Conservation (phyloP, 257 asterid genomes). For the Ajuga chamaepitys region DNA sequence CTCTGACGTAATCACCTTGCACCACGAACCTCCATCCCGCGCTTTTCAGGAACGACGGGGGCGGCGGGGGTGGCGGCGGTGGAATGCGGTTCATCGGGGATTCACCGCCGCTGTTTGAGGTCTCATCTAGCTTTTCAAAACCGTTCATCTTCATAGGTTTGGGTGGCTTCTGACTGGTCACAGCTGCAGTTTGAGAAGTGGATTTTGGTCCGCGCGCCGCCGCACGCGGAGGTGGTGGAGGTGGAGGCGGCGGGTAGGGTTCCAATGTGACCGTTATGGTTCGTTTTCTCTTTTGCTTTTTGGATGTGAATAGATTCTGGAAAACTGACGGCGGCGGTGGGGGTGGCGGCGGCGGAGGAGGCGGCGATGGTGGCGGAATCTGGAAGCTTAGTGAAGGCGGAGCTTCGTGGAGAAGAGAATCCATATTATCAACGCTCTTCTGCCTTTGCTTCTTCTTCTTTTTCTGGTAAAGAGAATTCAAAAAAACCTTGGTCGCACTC, state of each 20-base stretch:
- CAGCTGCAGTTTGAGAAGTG: conserved; percentile 11
- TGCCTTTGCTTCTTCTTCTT: conserved; percentile 73
- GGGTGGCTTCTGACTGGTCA: conserved; percentile 14
- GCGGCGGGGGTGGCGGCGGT: conserved; percentile 83
- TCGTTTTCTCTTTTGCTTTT: conserved; percentile 51
- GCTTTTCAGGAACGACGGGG: conserved; percentile 50
- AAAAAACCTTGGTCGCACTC: conserved; percentile 64
- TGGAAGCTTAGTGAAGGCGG: conserved; percentile 35
- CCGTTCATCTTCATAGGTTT: conserved; percentile 19
- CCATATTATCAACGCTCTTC: conserved; percentile 58
- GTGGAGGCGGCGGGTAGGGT: conserved; percentile 15
- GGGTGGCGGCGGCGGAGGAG: conserved; percentile 46
- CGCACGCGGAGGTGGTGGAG: conserved; percentile 21
- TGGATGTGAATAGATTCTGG: conserved; percentile 50
- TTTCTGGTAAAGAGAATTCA: conserved; percentile 63
- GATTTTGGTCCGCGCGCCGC: conserved; percentile 22
- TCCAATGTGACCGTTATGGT: conserved; percentile 33
- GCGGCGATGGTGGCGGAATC: conserved; percentile 34
- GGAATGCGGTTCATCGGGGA: conserved; percentile 57
- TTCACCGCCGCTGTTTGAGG: conserved; percentile 55
- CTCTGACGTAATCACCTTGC: conserved; percentile 75
- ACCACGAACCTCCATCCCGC: conserved; percentile 78
- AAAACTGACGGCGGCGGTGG: conserved; percentile 55
- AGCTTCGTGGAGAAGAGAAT: conserved; percentile 53
- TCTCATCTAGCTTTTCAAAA: conserved; percentile 37